Conservation (phyloP, 306 rosid species). For the Rosa chinensis region DNA sequence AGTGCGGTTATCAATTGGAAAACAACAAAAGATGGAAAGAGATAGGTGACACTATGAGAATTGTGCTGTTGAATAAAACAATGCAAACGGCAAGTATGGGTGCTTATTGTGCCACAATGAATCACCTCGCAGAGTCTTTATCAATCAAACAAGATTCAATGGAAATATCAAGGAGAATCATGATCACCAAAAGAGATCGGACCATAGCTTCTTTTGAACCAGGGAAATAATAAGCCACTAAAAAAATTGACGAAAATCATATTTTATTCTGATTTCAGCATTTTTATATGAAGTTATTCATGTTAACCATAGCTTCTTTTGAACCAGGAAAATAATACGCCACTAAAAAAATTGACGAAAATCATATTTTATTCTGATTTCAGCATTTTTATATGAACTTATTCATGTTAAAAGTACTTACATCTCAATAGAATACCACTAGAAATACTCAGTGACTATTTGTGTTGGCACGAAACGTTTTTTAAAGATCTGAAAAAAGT, state of each 20-base stretch:
- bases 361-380: too few species aligned
- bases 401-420: too few species aligned
- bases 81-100: background rate
- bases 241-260: too few species aligned
- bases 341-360: too few species aligned
- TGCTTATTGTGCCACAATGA: background rate
- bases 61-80: background rate
- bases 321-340: background rate
- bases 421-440: too few species aligned
- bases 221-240: background rate
- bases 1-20: background rate
- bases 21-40: background rate
- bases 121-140: background rate
- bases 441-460: too few species aligned
- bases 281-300: too few species aligned
- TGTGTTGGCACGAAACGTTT: too few species aligned
- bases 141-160: background rate
- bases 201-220: background rate
- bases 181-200: background rate
- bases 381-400: too few species aligned
- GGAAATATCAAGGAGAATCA: background rate
- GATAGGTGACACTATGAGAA: conserved; percentile 1
- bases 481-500: background rate
- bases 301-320: background rate
- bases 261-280: too few species aligned